Base-by-base conservation (phyloP, 371 early-diverging fungal species). In the Syncephalastrum sp. region DNA sequence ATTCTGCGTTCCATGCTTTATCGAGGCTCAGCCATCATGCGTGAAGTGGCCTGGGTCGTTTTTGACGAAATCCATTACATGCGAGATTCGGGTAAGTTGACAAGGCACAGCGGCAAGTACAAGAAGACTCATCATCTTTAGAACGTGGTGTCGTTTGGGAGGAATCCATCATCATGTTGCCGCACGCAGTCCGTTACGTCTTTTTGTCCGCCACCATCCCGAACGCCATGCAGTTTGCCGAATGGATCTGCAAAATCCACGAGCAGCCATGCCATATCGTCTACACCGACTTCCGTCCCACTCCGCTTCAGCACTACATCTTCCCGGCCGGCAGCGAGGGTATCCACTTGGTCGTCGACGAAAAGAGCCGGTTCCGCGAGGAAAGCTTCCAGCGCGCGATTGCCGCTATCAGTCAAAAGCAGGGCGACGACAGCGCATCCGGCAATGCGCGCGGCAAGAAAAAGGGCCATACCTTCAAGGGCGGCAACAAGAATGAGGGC, bases 21-120 rank as follows among this genome's bases (percentile, higher is more conserved):
- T 72, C 89, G 96, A 42, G 99, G 99, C 19, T 94, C 93, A 25
- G 99, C 99, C 66, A 84, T 99, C 46, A 93, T 99, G 82, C 89
- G 99, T 59, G 99, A 99, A 78, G 96, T 99, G 5, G 91, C 97
- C 8, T 99, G 99, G 99, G 96, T 99, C 29, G 87, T 99, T 25
- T 99, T 96, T 82, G 99, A 99, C 73, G 99, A 99, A 83, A 92
- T 99, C 54, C 99, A 99, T 75, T 99, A 99, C 70, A 98, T 99
- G 99, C 81, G 97, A 67, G 96, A 98, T 70, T 69, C 79, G 56
- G 78, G 79, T 76, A 77, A 53, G 53, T 16, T 15, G 2, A 48
- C 16, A 17, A 41, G 10, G 13, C 29, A 29, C 45, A 47, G 56
- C 2, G 27, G 5, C 17, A 45, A 10, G 25, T 14, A 47, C 4